Percentiles rank a stretch among this genome's conserved stretches.
Evolutionary conservation across 768 basidiomycete species (phyloP).

Genomic region (Tricholoma matsutake): DNA sequence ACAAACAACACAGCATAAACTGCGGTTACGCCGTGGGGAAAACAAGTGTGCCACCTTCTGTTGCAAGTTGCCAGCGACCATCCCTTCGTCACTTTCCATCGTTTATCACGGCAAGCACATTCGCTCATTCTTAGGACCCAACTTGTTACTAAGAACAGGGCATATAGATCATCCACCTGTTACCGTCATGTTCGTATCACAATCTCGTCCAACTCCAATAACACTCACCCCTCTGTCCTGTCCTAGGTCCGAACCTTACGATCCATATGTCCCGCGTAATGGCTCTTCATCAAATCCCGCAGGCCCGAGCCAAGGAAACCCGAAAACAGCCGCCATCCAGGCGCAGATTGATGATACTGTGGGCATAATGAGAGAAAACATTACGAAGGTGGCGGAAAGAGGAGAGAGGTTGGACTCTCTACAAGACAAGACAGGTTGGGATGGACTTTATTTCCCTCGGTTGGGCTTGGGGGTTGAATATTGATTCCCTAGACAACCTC

Average conservation of each 20-base stretch:
- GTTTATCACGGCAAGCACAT: constrained; percentile 39
- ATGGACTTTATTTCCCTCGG: background rate
- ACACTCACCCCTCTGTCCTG: constrained; percentile 11
- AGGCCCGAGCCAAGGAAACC: constrained; percentile 51
- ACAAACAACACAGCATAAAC: background rate
- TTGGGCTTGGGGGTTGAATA: background rate
- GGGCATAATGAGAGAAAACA: constrained; percentile 97
- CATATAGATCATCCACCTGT: constrained; percentile 29
- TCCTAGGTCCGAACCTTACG: constrained; percentile 95
- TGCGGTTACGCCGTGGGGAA: constrained; percentile 30
- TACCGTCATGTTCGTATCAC: constrained; percentile 36
- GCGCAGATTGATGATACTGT: constrained; percentile 97
- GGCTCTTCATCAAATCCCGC: constrained; percentile 60
- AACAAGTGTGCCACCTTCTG: constrained; percentile 16
- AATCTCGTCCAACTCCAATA: constrained; percentile 6
- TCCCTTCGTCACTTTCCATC: constrained; percentile 24
- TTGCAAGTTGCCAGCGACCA: constrained; percentile 23
- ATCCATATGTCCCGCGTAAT: constrained; percentile 93
- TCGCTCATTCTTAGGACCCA: background rate
- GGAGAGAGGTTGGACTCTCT: constrained; percentile 91
- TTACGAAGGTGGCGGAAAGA: constrained; percentile 91
- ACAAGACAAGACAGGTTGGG: constrained; percentile 97
- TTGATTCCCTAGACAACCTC: constrained; percentile 70
- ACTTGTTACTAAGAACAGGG: too few relatives aligned
- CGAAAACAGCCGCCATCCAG: constrained; percentile 94